Base-by-base conservation (phyloP, 768 basidiomycete species). In the Basidioascus undulatus region DNA sequence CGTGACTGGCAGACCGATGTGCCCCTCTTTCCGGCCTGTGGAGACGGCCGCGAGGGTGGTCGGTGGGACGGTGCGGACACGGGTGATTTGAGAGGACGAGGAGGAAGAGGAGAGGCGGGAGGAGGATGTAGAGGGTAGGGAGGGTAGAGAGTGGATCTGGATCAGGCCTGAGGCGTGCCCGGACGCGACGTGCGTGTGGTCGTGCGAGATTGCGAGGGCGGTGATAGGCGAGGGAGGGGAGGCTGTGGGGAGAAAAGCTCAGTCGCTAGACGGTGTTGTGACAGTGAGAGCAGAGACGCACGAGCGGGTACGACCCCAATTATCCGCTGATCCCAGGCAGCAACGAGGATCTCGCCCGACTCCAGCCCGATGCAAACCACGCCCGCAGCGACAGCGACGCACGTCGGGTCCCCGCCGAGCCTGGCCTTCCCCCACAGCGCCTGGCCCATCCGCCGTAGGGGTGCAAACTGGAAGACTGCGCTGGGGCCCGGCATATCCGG, bases 151-250 rank as follows among this genome's bases (percentile, higher is more conserved):
- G 55, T 76, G 96, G 1, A 98, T 65, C 51, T 79, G 76, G 35
- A 98, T 72, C 49, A 82, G 66, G 3, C 89, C 92, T 3, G 67
- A 67, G 5, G 70, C 63, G 58, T 96, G 83, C 0, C 92, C 92
- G 3, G 76, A 76, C 0, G 76, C 89, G 37, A 94, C 64, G 55
- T 74, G 92, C 1, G 87, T 94, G 49, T 84, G 82, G 54, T 98
- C 92, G 50, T 81, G 73, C 8, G 87, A 92, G 35, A 98, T 62
- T 0, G 82, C 75, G 12, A 98, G 58, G 1, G 87, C 78, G n/a
- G 80, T 87, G 7, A 84, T 78, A 12, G 80, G 58, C 16, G 83
- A 82, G 9, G 74, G 59, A 3, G 59, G 57, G 49, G 63, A 72
- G 32, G 64, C 76, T 78, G 57, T 19, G 25, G 30, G 44, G 45